These are phyloP conservation scores for Passiflora organensis DNA, from an alignment of 345 rosid genomes.

Conservation along the genomic window DNA sequence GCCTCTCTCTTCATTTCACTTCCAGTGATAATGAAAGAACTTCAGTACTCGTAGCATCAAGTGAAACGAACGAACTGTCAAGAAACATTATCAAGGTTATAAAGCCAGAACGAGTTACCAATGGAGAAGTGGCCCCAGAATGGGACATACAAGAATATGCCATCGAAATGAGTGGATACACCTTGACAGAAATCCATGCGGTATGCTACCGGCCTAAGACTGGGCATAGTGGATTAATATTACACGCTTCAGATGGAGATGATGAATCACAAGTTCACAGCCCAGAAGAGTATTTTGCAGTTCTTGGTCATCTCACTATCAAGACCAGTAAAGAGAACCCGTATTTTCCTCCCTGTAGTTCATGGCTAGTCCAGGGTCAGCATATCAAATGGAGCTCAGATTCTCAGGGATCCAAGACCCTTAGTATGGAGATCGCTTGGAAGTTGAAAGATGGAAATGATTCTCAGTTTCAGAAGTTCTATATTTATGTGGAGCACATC, in stretches of 20 bases:
- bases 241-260: conserved; percentile 16
- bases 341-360: conserved; percentile 36
- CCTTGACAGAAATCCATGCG: conserved; percentile 50
- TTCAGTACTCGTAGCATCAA: conserved; percentile 43
- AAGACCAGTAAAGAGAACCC: conserved; percentile 22
- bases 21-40: conserved; percentile 32
- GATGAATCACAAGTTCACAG: background rate
- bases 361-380: conserved; percentile 50
- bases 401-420: conserved; percentile 34
- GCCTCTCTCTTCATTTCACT: conserved; percentile 53
- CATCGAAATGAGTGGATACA: conserved; percentile 51
- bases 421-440: conserved; percentile 59
- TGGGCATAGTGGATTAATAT: conserved; percentile 4
- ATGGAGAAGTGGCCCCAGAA: conserved; percentile 27
- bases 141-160: conserved; percentile 49
- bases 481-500: conserved; percentile 46
- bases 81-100: conserved; percentile 34
- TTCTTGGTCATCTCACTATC: conserved; percentile 56
- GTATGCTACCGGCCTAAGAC: conserved; percentile 50
- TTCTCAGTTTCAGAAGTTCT: conserved; percentile 33
- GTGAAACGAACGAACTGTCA: conserved; percentile 19
- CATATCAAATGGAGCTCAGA: conserved; percentile 42
- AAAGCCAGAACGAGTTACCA: conserved; percentile 23
- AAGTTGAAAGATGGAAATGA: conserved; percentile 27
- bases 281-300: conserved; percentile 41